phyloP scores from a whole-genome alignment of 2,329 filamentous ascomycete genomes.

The Xylariaceae sp. region DNA sequence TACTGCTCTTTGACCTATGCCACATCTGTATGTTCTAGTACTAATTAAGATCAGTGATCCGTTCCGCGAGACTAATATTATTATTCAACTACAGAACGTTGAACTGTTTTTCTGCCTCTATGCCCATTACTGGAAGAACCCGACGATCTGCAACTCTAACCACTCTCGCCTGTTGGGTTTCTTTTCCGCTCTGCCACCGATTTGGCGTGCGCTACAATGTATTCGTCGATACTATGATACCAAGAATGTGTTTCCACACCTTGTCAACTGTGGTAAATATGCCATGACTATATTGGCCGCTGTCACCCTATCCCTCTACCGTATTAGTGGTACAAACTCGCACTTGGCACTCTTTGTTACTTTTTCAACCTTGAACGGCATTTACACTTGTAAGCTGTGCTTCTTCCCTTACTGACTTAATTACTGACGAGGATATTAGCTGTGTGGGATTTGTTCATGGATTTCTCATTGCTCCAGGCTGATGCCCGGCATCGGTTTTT shows the following conservation, averaged over 20 bases:
- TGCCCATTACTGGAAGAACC: conserved; percentile 75
- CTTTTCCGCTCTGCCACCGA: conserved; percentile 79
- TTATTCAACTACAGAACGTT: conserved; percentile 66
- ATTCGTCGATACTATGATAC: conserved; percentile 89
- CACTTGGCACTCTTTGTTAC: conserved; percentile 76
- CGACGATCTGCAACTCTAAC: conserved; percentile 80
- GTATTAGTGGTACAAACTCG: conserved; percentile 65
- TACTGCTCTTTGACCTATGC: conserved; percentile 95
- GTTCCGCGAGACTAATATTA: background rate
- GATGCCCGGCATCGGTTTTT: conserved; percentile 71
- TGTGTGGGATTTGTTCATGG: conserved; percentile 95
- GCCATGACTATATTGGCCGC: conserved; percentile 81
- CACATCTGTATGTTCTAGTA: conserved; percentile 69
- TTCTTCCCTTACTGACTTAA: background rate
- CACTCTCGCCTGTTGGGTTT: conserved; percentile 87
- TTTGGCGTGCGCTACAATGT: conserved; percentile 92
- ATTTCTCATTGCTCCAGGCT: conserved; percentile 88
- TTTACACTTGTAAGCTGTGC: conserved; percentile 72
- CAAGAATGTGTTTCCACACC: conserved; percentile 84
- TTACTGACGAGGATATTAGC: conserved; percentile 48
- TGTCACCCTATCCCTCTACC: conserved; percentile 80
- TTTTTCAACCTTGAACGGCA: conserved; percentile 79
- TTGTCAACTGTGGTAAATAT: conserved; percentile 94
- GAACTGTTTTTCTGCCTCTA: conserved; percentile 96
- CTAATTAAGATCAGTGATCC: background rate